phyloP scores from a whole-genome alignment of 2,329 filamentous ascomycete genomes.

The Phyllosticta citrichinensis region DNA sequence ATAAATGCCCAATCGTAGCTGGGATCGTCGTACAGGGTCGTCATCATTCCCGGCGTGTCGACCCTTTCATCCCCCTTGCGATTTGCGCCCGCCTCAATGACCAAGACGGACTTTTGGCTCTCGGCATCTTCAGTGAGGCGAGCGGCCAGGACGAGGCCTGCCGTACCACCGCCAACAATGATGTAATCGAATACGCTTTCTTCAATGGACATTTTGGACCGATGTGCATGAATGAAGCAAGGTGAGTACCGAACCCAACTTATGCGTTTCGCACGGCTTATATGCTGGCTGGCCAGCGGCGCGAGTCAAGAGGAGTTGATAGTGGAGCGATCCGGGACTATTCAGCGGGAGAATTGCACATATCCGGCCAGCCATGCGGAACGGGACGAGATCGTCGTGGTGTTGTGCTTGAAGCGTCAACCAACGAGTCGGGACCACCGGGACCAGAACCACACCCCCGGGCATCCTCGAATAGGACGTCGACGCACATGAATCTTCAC shows the following conservation, averaged over 20 bases:
- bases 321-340: neutral
- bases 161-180: slow-evolving; percentile 13
- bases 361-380: neutral
- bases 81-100: slow-evolving; percentile 16
- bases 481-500: neutral
- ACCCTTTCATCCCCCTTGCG: slow-evolving; percentile 19
- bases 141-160: slow-evolving; percentile 12
- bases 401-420: neutral
- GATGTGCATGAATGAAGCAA: neutral
- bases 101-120: slow-evolving; percentile 11
- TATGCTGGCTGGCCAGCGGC: neutral
- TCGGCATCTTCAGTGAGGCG: slow-evolving; percentile 19
- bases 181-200: neutral
- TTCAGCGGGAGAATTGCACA: neutral
- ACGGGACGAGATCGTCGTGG: neutral
- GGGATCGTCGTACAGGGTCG: slow-evolving; percentile 17
- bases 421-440: neutral
- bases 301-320: neutral
- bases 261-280: neutral
- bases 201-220: neutral
- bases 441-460: neutral
- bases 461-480: neutral
- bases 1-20: slow-evolving; percentile 24
- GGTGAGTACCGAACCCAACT: neutral
- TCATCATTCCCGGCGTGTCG: slow-evolving; percentile 17